These are phyloP conservation scores for Delphinella strobiligena DNA, from an alignment of 2,329 filamentous ascomycete genomes.

Conservation along the genomic window DNA sequence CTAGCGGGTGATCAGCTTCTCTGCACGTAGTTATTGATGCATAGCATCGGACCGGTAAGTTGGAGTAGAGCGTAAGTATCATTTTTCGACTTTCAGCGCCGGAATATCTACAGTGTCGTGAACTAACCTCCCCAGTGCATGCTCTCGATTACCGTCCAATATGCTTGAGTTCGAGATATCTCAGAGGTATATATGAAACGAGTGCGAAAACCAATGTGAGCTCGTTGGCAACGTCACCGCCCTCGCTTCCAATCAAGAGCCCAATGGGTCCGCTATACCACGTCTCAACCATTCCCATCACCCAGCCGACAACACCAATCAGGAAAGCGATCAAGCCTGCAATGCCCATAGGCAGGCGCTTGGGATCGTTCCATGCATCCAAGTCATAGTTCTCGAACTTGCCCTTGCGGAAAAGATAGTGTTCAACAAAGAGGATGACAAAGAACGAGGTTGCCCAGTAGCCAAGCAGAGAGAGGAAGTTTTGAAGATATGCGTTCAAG, in stretches of 20 bases:
- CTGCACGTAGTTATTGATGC: too few relatives aligned
- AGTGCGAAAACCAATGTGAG: conserved; percentile 39
- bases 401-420: conserved; percentile 31
- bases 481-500: conserved; percentile 30
- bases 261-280: conserved; percentile 49
- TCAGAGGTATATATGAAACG: conserved; percentile 33
- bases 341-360: conserved; percentile 29
- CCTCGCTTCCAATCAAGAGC: conserved; percentile 41
- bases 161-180: conserved; percentile 38
- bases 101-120: too few relatives aligned
- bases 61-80: too few relatives aligned
- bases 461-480: conserved; percentile 34
- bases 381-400: conserved; percentile 31
- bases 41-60: too few relatives aligned
- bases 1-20: too few relatives aligned
- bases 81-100: neutral
- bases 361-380: conserved; percentile 33
- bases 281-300: conserved; percentile 48
- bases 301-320: conserved; percentile 31
- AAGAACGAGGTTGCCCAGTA: conserved; percentile 37
- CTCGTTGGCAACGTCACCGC: conserved; percentile 45
- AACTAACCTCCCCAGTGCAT: neutral
- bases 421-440: conserved; percentile 33
- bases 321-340: conserved; percentile 28
- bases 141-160: conserved; percentile 21